Evolutionary conservation across 208 protist species (phyloP).

Genomic region (Leishmania mexicana): DNA sequence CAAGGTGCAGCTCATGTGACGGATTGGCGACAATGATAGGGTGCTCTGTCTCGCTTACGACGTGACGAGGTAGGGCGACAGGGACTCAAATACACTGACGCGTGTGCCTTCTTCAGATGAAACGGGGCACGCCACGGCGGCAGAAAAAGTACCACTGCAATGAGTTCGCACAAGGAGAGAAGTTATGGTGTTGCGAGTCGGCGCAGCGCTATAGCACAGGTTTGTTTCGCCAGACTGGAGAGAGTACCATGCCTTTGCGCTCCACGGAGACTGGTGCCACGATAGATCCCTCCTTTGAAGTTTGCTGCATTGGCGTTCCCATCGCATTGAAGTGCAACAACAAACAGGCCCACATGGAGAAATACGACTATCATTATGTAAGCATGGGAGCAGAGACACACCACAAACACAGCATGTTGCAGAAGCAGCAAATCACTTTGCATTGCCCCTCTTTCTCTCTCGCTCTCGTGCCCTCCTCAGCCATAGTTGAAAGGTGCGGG

Average conservation of each 20-base stretch:
- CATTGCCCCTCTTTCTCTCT: not conserved
- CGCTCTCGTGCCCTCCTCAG: not conserved
- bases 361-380: not conserved
- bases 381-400: not conserved
- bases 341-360: not conserved
- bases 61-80: not conserved
- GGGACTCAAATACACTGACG: not conserved
- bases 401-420: not conserved
- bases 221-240: not conserved
- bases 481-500: too few species aligned
- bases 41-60: not conserved
- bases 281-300: not conserved
- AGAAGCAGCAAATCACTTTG: not conserved
- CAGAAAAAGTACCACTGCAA: not conserved
- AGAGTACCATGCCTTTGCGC: not conserved
- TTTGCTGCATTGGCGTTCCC: not conserved
- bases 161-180: not conserved
- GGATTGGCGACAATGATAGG: not conserved
- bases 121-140: not conserved
- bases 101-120: not conserved
- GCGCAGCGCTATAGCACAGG: not conserved
- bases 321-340: not conserved
- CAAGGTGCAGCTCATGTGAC: slow-evolving; percentile 11
- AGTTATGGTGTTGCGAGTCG: not conserved
- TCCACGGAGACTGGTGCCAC: not conserved